phyloP scores from a whole-genome alignment of 1,284 basidiomycete genomes.

The Boletus semigastroideus region DNA sequence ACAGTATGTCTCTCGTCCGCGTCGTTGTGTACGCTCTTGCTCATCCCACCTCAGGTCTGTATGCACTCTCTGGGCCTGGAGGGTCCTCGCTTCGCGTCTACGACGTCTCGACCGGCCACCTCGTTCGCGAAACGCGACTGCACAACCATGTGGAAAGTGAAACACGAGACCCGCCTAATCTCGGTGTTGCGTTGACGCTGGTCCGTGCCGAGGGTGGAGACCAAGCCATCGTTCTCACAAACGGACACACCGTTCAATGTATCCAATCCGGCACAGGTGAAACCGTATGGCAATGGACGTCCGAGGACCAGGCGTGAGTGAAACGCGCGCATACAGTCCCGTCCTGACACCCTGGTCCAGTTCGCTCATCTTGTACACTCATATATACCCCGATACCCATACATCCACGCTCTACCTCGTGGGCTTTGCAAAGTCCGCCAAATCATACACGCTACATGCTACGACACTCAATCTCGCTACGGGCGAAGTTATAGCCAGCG shows the following conservation, averaged over 20 bases:
- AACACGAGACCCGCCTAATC: conserved; percentile 48
- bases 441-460: conserved; percentile 66
- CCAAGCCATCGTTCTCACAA: conserved; percentile 44
- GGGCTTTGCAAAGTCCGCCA: conserved; percentile 63
- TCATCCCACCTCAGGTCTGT: conserved; percentile 50
- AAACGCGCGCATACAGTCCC: not conserved
- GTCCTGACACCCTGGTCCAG: conserved; percentile 34
- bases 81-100: conserved; percentile 73
- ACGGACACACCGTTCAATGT: conserved; percentile 55
- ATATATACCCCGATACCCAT: conserved; percentile 51
- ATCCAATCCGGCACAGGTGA: conserved; percentile 50
- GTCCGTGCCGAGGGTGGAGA: conserved; percentile 1
- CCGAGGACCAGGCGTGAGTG: conserved; percentile 61
- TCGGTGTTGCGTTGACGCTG: conserved; percentile 43
- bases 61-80: conserved; percentile 74
- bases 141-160: conserved; percentile 47
- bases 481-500: conserved; percentile 53
- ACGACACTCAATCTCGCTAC: conserved; percentile 55
- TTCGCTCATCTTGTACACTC: conserved; percentile 64
- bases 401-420: conserved; percentile 58
- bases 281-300: conserved; percentile 63
- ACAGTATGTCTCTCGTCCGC: conserved; percentile 47
- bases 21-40: not conserved
- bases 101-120: conserved; percentile 61
- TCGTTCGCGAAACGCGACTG: conserved; percentile 68